These are phyloP conservation scores for Aspergillus sp. DNA, from an alignment of 2,329 filamentous ascomycete species.

Conservation along the genomic window DNA sequence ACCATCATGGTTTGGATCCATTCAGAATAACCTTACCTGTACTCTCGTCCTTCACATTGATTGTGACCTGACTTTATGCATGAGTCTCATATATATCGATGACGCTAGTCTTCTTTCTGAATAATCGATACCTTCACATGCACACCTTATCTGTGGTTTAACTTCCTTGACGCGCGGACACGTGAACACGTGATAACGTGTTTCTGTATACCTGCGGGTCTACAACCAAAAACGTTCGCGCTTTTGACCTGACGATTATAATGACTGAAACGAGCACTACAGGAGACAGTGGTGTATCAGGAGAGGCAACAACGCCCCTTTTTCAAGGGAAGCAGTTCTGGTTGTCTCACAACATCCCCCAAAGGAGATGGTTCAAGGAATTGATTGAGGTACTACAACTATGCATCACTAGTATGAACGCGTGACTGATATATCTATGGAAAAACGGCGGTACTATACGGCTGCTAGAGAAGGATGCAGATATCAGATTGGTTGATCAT, in stretches of 20 bases:
- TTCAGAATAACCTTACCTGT: neutral
- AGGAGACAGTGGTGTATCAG: neutral
- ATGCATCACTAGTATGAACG: neutral
- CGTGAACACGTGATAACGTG: slow-evolving; percentile 31
- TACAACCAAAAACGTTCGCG: neutral
- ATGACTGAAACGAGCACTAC: neutral
- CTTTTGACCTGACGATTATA: too few species aligned
- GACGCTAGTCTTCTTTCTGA: neutral
- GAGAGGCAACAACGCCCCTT: slow-evolving; percentile 32
- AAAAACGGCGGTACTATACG: slow-evolving; percentile 59
- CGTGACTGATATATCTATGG: slow-evolving; percentile 26
- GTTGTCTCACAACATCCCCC: slow-evolving; percentile 57
- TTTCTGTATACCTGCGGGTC: slow-evolving; percentile 8
- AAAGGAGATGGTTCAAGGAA: slow-evolving; percentile 51
- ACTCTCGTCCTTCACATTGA: neutral
- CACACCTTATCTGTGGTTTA: neutral
- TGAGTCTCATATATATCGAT: neutral
- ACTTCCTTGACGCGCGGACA: slow-evolving; percentile 10
- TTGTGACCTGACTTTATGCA: neutral
- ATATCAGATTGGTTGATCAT: slow-evolving; percentile 63
- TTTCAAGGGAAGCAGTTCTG: slow-evolving; percentile 62
- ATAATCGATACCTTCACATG: neutral
- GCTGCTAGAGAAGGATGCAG: slow-evolving; percentile 56
- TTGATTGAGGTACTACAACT: slow-evolving; percentile 47
- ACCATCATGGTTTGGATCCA: neutral